Base-by-base conservation (phyloP, 345 rosid genomes). In the Cochlearia excelsa region DNA sequence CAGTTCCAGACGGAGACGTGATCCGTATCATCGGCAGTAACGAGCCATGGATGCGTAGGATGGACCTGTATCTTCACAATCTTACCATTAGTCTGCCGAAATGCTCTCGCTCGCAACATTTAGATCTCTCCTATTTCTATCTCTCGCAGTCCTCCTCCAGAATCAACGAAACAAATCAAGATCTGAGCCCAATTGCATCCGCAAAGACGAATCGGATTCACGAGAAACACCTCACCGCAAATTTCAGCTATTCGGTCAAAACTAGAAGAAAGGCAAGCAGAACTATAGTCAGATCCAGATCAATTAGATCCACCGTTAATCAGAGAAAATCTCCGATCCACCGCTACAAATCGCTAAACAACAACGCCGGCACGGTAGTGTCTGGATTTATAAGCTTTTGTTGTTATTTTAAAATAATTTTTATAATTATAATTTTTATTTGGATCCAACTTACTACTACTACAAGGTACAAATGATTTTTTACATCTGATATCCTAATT, bases 31-130 rank as follows among this genome's bases (percentile, higher is more conserved):
- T 94, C 97, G 45, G 96, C 95, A 0, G 97, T 85, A 31, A 94
- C 99, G 27, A 94, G 84, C 99, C 99, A 94, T 47, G 99, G 95
- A 78, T 94, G 97, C 75, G 99, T 90, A 3, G 99, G 97, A 69
- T 94, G 99, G 53, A 94, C 67, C 57, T 91, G 97, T 41, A 94
- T 85, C 86, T 94, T 94, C 72, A 84, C 96, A 44, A 87, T 78
- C 86, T 90, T 94, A 61, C 81, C 92, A 57, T 59, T 80, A 46
- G 80, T 85, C 54, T 90, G 90, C 65, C 95, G 81, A 69, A 84
- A 90, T 61, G 99, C 97, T 69, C 75, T 84, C 44, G 91, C 75
- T 16, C 95, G 91, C 69, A 93, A 81, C 99, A 89, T 93, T 68
- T 83, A 61, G 55, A 64, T 38, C 51, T 38, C 44, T 45, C 23